These are phyloP conservation scores for Cyclanthera cordifolia DNA, from an alignment of 306 rosid species.

Conservation along the genomic window DNA sequence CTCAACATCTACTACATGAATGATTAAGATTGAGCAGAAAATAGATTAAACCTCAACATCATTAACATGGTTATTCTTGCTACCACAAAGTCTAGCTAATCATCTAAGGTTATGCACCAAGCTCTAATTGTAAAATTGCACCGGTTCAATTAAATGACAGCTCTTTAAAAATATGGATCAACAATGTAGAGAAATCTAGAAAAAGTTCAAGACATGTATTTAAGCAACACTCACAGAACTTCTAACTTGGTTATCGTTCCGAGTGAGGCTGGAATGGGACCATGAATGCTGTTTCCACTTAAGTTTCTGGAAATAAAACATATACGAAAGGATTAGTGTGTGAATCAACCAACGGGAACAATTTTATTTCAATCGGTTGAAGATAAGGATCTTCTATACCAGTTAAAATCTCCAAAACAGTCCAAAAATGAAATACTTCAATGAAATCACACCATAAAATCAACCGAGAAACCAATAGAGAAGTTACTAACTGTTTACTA, in stretches of 20 bases:
- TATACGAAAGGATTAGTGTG: conserved; percentile 12
- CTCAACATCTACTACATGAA: not conserved
- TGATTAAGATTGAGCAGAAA: not conserved
- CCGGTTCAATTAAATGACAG: not conserved
- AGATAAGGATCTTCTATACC: not conserved
- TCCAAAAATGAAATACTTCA: not conserved
- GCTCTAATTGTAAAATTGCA: not conserved
- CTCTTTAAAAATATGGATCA: not conserved
- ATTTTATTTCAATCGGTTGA: not conserved
- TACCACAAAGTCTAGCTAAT: not conserved
- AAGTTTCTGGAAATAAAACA: conserved; percentile 47
- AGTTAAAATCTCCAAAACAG: not conserved
- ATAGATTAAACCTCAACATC: not conserved
- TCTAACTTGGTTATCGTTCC: conserved; percentile 56
- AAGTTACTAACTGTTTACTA: not conserved
- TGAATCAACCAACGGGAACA: not conserved
- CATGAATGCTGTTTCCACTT: conserved; percentile 75
- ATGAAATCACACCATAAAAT: not conserved
- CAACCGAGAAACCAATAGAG: not conserved
- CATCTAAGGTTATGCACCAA: not conserved
- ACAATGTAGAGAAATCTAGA: not conserved
- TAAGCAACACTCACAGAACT: conserved; percentile 57
- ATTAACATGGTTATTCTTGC: not conserved
- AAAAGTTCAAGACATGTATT: not conserved
- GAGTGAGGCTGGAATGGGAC: conserved; percentile 68